phyloP scores from a whole-genome alignment of 495 filamentous ascomycete species.

The Pyronema domesticum region DNA sequence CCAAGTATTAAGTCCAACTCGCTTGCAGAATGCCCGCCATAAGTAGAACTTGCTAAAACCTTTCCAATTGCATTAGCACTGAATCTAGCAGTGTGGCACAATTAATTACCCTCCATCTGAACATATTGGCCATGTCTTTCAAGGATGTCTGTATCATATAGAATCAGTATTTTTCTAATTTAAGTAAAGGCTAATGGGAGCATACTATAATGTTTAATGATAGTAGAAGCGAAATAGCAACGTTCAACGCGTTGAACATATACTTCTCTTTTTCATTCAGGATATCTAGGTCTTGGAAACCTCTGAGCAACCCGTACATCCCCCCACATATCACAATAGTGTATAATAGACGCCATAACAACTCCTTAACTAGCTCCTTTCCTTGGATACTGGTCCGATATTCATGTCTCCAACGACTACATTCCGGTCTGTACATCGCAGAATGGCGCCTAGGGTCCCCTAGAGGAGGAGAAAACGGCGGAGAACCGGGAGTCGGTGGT shows the following conservation, averaged over 20 bases:
- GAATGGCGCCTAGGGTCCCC: background rate
- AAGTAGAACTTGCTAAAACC: background rate
- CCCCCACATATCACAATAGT: background rate
- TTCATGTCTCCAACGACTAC: background rate
- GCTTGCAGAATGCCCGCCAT: conserved; percentile 1
- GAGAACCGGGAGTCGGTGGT: background rate
- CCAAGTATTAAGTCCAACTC: conserved; percentile 1
- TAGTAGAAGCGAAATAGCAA: background rate
- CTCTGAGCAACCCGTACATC: background rate
- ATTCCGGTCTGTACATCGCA: background rate
- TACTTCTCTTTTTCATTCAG: background rate
- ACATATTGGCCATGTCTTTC: conserved; percentile 1
- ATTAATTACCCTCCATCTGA: background rate
- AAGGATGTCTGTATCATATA: background rate
- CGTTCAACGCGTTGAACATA: conserved; percentile 2
- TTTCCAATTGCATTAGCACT: background rate
- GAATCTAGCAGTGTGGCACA: background rate
- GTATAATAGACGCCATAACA: background rate
- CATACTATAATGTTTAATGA: background rate
- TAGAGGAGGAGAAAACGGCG: background rate
- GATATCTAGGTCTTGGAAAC: background rate
- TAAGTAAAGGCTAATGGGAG: background rate
- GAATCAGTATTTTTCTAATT: background rate
- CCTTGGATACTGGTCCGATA: background rate
- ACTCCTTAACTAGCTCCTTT: background rate